Evolutionary conservation across 805 yeast genomes (phyloP).

Genomic region (Lachancea waltii): DNA sequence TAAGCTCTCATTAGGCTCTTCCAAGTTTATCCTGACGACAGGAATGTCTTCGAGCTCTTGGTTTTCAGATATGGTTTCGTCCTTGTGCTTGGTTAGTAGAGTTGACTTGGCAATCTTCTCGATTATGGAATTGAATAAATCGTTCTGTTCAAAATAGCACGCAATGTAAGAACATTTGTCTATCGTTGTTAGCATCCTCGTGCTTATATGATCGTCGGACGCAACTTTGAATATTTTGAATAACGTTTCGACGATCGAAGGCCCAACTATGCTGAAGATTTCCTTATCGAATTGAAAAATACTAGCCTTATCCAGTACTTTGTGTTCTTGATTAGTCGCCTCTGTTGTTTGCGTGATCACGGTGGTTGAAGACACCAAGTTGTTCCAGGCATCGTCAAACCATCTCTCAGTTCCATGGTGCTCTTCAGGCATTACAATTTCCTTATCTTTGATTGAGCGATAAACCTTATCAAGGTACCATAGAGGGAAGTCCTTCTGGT

Average conservation of each 20-base stretch:
- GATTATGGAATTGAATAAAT: conserved; percentile 60
- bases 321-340: conserved; percentile 11
- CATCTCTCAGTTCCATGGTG: conserved; percentile 89
- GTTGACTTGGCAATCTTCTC: conserved; percentile 62
- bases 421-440: conserved; percentile 96
- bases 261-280: conserved; percentile 59
- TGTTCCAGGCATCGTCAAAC: conserved; percentile 85
- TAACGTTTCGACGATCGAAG: conserved; percentile 62
- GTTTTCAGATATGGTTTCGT: neutral
- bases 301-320: conserved; percentile 20
- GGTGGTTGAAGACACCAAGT: conserved; percentile 43
- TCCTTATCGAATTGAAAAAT: conserved; percentile 60
- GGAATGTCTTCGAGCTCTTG: conserved; percentile 33
- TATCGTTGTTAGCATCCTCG: conserved; percentile 79
- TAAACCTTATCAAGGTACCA: conserved; percentile 84
- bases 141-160: conserved; percentile 48
- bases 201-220: conserved; percentile 80
- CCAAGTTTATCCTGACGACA: conserved; percentile 39
- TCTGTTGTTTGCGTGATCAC: conserved; percentile 26
- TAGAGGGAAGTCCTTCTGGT: conserved; percentile 68
- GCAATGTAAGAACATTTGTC: conserved; percentile 83
- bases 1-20: conserved; percentile 47
- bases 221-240: conserved; percentile 81
- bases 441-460: conserved; percentile 71
- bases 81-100: conserved; percentile 42